A percentile compares a stretch with the other conserved stretches of the same genome.
Evolutionary conservation across 2,329 filamentous ascomycete genomes (phyloP).

Genomic region (Tothia fuscella): DNA sequence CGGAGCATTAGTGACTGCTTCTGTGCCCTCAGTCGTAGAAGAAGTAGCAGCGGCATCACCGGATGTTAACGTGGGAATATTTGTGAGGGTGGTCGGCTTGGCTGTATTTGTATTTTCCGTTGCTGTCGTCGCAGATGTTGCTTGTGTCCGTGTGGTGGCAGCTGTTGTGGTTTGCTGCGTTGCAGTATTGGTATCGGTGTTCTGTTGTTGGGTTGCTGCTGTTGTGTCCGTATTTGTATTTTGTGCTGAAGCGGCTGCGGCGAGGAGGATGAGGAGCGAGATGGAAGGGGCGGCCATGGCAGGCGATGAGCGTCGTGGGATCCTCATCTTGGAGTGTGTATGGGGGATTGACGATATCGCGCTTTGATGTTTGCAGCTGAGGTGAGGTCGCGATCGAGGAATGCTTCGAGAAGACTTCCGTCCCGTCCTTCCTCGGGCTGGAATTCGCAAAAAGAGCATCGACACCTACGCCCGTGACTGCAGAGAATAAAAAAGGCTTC

Average conservation of each 20-base stretch:
- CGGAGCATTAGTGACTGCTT: conserved; percentile 4
- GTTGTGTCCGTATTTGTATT: conserved; percentile 7
- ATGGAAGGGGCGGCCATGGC: conserved; percentile 1
- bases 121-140: background rate
- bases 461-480: no score
- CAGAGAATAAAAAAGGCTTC: no score
- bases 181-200: background rate
- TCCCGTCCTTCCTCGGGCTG: no score
- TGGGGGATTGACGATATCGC: no score
- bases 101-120: background rate
- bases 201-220: background rate
- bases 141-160: background rate
- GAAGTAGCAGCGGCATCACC: background rate
- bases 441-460: no score
- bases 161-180: background rate
- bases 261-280: conserved; percentile 20
- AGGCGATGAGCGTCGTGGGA: conserved; percentile 6
- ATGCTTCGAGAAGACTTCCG: no score
- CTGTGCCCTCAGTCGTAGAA: conserved; percentile 3
- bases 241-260: conserved; percentile 23
- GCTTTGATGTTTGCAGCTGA: no score
- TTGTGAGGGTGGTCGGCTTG: conserved; percentile 16
- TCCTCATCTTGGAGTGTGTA: background rate
- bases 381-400: no score
- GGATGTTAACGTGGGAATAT: conserved; percentile 17